Base-by-base conservation (phyloP, 176 grass and related monocot species). In the Carex cristatella region DNA sequence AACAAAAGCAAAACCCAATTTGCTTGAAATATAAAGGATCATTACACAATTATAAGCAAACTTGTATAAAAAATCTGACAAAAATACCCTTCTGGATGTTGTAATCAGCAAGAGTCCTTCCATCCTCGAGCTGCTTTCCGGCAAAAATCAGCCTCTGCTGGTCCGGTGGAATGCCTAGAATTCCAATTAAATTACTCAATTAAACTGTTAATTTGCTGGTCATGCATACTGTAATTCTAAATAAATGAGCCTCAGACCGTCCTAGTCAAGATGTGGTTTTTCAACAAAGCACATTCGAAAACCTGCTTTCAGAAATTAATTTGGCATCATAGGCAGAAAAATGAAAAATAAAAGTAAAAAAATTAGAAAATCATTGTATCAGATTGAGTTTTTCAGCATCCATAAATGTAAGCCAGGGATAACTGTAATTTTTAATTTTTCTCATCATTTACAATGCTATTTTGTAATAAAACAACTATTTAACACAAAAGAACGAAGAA, bases 131-230 rank as follows among this genome's bases (percentile, higher is more conserved):
- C 92, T 97, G 94, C 92, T 97, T 97, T 9, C 94, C 94, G 0
- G 94, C 94, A 48, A 97, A 97, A 69, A 97, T 97, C 7, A 97
- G 88, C 4, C 94, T 89, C 90, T 94, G 94, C 94, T 97, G 92
- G 81, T 97, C 94, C 81, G 94, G 94, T 3, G 92, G 94, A 62
- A 97, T 97, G 0, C 94, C 94, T 94, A 13, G 16, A 63, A 42
- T 61, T 27, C 48, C 54, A 40, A 69, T 51, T 8, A 57, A 31
- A 79, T 13, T 59, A 46, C 16, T 27, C 0, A 63, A 63, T 63
- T 63, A 46, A 1, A 46, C 7, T 46, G 35, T n/a, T 72, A 9
- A 72, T 44, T 72, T 10, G 4, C 44, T 10, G 2, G 10, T 10
- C 5, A 23, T 72, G 38, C 37, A 15, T 38, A 69, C 16, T 72